A percentile compares a stretch with the other conserved stretches of the same genome.
These are phyloP conservation scores for Amphibolis antarctica DNA, from an alignment of 106 monocot genomes.

Conservation along the genomic window DNA sequence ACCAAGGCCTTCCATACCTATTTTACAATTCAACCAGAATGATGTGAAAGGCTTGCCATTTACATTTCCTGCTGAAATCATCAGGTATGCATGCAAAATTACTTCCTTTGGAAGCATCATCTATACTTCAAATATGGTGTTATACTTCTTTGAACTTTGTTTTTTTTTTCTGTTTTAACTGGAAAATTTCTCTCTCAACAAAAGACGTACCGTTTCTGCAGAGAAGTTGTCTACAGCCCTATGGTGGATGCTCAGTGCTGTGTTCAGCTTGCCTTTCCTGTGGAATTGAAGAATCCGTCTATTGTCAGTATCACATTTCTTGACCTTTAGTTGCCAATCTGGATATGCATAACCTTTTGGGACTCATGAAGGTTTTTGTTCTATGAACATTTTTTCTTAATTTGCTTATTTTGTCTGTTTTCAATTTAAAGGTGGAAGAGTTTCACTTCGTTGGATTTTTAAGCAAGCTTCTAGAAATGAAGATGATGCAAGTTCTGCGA, in stretches of 20 bases:
- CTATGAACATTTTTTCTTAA: not conserved
- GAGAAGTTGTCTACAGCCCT: slow-evolving; percentile 87
- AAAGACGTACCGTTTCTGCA: slow-evolving; percentile 18
- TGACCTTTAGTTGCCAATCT: not conserved
- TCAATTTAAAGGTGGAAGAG: slow-evolving; percentile 68
- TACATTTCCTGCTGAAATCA: slow-evolving; percentile 70
- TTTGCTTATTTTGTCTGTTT: slow-evolving; percentile 6
- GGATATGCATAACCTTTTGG: not conserved
- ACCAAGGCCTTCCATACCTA: slow-evolving; percentile 46
- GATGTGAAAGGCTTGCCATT: slow-evolving; percentile 93
- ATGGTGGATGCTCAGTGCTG: slow-evolving; percentile 99
- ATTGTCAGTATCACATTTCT: slow-evolving; percentile 35
- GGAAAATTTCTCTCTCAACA: not conserved
- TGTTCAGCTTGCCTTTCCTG: slow-evolving; percentile 97
- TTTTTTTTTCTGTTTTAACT: too few species aligned
- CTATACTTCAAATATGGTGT: not conserved
- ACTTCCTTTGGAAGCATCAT: not conserved
- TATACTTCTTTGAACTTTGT: not conserved
- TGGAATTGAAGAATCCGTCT: slow-evolving; percentile 59
- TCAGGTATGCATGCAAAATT: slow-evolving; percentile 38
- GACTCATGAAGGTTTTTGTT: not conserved
- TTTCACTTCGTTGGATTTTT: slow-evolving; percentile 92
- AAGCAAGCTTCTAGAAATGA: slow-evolving; percentile 94
- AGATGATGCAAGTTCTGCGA: slow-evolving; percentile 92
- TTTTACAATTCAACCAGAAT: slow-evolving; percentile 68